Base-by-base conservation (phyloP, 2,329 filamentous ascomycete species). In the Pseudocercospora macadamiae region DNA sequence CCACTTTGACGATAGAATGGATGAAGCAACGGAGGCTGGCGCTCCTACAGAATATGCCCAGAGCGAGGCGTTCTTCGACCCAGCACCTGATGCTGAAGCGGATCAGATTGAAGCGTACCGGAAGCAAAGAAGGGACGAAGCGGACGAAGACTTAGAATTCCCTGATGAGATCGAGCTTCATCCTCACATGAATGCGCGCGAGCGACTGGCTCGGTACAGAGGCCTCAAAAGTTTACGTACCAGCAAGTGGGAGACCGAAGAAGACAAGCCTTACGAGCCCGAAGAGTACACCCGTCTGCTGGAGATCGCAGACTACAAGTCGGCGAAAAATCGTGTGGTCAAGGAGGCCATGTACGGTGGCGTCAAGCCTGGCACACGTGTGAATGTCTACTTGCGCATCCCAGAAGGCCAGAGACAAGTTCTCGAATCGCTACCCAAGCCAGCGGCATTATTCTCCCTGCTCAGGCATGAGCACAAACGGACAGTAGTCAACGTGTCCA, bases 111-210 rank as follows among this genome's bases (percentile, higher is more conserved):
- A 87, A 55, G 89, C 89, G 44, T 99, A 92, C 76, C 87, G 95
- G 36, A 82, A 85, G 52, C 86, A 87, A 64, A 91, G 92, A 70
- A 86, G 87, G 52, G 86, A 87, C 21, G 93, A 97, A 66, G 91
- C 87, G 2, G 85, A 93, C 51, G 93, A 97, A 12, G 95, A 99
- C 74, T 85, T 90, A 55, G 93, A 97, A 74, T 99, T 97, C 75
- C 95, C 95, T 0, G 95, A 99, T 66, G 95, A 99, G 75, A 95
- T 99, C 58, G 96, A 99, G 75, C 80, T 99, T 54, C 91, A 90
- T 65, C 95, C 96, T 0, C 85, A 93, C 54, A 91, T 96, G 3
- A 82, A 91, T 44, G 95, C 95, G 0, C 82, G 91, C 52, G 95
- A 99, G 76, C 84, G 95, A 44, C 79, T 99, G 54, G 86, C 89